Evolutionary conservation across 139 green algal species (phyloP).

Genomic region (Ulvella scutata): DNA sequence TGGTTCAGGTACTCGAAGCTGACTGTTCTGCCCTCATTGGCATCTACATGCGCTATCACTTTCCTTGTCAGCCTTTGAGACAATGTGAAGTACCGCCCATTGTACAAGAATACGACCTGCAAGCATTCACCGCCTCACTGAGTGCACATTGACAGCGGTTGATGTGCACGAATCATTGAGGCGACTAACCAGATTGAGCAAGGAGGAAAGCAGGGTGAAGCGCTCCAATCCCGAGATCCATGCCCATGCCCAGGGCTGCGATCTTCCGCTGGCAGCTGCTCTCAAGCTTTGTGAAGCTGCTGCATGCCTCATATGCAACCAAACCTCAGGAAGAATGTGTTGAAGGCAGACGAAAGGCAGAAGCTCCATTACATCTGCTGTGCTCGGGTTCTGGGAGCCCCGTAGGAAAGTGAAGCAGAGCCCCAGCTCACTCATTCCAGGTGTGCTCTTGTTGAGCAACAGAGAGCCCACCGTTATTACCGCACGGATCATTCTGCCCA

Average conservation of each 20-base stretch:
- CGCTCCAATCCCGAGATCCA: too few relatives aligned
- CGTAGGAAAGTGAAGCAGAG: background rate
- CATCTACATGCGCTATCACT: background rate
- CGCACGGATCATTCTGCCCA: background rate
- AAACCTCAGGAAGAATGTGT: background rate
- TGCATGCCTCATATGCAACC: background rate
- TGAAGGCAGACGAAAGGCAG: background rate
- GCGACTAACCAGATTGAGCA: too few relatives aligned
- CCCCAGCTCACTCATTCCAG: background rate
- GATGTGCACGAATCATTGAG: background rate
- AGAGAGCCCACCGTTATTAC: background rate
- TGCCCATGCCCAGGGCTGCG: too few relatives aligned
- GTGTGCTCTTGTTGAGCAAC: background rate
- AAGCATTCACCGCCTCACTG: too few relatives aligned
- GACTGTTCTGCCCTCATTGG: background rate
- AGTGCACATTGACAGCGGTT: background rate
- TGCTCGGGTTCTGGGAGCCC: background rate
- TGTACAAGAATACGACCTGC: background rate
- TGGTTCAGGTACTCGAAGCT: background rate
- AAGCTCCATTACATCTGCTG: background rate
- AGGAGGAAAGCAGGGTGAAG: too few relatives aligned
- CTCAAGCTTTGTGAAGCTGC: background rate
- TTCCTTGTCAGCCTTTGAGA: background rate
- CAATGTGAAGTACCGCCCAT: background rate
- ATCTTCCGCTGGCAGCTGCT: background rate